Conservation (phyloP, 2,329 filamentous ascomycete genomes). For the Apiospora arundinis region DNA sequence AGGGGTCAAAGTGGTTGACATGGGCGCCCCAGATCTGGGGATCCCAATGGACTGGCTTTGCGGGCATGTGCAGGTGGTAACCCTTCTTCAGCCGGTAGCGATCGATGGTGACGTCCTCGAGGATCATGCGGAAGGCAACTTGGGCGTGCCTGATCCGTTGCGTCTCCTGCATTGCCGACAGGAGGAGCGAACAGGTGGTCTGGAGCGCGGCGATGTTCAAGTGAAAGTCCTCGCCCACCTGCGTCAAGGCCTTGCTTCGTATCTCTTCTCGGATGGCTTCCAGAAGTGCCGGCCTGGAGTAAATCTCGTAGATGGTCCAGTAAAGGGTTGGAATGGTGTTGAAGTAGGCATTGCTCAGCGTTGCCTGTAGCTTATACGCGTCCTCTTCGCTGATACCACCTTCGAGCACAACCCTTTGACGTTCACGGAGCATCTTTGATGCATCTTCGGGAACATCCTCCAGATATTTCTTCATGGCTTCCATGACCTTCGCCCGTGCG, state of each 20-base stretch:
- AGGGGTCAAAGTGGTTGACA: constrained; percentile 30
- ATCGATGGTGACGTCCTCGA: constrained; percentile 40
- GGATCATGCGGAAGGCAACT: constrained; percentile 39
- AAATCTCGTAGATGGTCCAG: constrained; percentile 34
- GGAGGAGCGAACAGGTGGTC: constrained; percentile 40
- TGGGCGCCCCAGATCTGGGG: constrained; percentile 39
- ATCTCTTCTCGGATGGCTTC: constrained; percentile 48
- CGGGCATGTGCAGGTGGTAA: constrained; percentile 40
- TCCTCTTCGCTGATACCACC: too few relatives aligned
- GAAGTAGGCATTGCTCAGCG: constrained; percentile 40
- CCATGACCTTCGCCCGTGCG: too few relatives aligned
- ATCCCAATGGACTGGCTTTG: constrained; percentile 32
- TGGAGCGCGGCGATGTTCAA: constrained; percentile 44
- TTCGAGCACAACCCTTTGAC: too few relatives aligned
- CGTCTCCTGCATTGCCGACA: constrained; percentile 46
- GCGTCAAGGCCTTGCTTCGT: constrained; percentile 32
- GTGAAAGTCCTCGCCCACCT: constrained; percentile 26
- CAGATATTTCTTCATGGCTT: too few relatives aligned
- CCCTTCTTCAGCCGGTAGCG: constrained; percentile 42
- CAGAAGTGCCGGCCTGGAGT: constrained; percentile 45
- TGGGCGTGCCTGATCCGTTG: constrained; percentile 38
- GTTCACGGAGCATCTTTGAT: too few relatives aligned
- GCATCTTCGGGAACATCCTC: too few relatives aligned
- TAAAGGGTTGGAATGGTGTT: constrained; percentile 51
- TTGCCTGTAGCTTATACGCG: too few relatives aligned